phyloP scores from a whole-genome alignment of 129 eudicot species.

The sunflower (Helianthus annuus) region HanXRQr2.0-SUNRISE NC_035436.2:12130315-12130814 shows the following conservation, averaged over 20 bases:
- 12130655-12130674: constrained; percentile 74
- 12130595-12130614: constrained; percentile 46
- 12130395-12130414: constrained; percentile 96
- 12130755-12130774: too few species aligned
- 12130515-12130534: constrained; percentile 74
- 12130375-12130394: constrained; percentile 88
- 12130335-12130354: constrained; percentile 91
- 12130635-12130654: constrained; percentile 69
- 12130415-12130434: constrained; percentile 86
- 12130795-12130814: too few species aligned
- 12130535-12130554: constrained; percentile 89
- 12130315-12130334: constrained; percentile 91
- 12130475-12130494: constrained; percentile 87
- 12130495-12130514: constrained; percentile 85
- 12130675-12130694: constrained; percentile 56
- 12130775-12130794: too few species aligned
- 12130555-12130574: constrained; percentile 40
- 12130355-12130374: constrained; percentile 93
- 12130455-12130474: constrained; percentile 87
- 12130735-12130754: too few species aligned
- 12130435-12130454: constrained; percentile 88
- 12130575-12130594: constrained; percentile 30
- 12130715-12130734: too few species aligned
- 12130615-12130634: constrained; percentile 57
- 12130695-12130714: too few species aligned